Base-by-base conservation (phyloP, 2,329 filamentous ascomycete species). In the Fonsecaea pedrosoi region DNA sequence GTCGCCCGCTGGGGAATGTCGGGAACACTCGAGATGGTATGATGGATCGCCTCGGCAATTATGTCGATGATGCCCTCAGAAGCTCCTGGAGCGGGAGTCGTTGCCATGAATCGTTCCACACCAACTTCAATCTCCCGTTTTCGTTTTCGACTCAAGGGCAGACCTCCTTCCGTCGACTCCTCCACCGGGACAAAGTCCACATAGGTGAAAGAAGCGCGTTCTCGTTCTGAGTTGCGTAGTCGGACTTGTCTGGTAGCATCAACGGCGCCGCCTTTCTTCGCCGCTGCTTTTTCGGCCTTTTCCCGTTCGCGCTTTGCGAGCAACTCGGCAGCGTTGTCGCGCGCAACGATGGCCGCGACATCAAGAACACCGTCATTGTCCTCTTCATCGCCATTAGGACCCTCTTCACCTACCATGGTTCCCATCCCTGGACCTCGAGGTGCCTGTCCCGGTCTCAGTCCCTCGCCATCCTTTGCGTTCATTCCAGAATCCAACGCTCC, bases 1-100 rank as follows among this genome's bases (percentile, higher is more conserved):
- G 91, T 86, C 40, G 91, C 89, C 54, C 95, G 89, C 83, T 93
- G 94, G 74, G 91, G 90, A 71, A 92, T 88, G 69, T 97, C 93
- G 54, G 92, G 89, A 30, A 97, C 92, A 40, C 89, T 87, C 72
- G 94, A 89, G 60, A 98, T 88, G 0, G 92, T 89, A 65, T 90
- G 88, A 78, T 97, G 93, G 71, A 98, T 90, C 45, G 92, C 88
- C 62, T 90, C 89, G 30, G 92, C 92, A 69, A 99, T 92, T 64
- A 88, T 88, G 75, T 97, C 92, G 53, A 98, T 86, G 64, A 96
- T 88, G 2, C 84, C 85, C 62, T 90, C 89, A 68, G 75, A 78
- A 25, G 79, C 59, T n/a, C 72, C 72, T 3, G 67, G 72, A 5
- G 70, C 75, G 21, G 79, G 76, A 9, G 82, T 84, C n/a, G 84